Base-by-base conservation (phyloP, 176 grass and related monocot genomes). In the Elaeis guineensis region DNA sequence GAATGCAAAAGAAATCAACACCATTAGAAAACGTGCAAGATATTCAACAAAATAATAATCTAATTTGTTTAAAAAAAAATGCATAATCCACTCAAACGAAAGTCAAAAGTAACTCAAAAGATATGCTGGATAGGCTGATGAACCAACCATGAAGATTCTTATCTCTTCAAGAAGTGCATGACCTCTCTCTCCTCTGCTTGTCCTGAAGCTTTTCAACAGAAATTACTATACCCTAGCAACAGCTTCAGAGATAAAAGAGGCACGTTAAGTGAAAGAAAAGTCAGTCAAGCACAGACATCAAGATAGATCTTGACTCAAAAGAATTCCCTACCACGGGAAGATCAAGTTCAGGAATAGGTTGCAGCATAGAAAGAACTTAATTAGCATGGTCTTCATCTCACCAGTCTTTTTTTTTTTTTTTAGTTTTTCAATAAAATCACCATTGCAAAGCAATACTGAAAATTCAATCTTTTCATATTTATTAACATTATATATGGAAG, bases 161-260 rank as follows among this genome's bases (percentile, higher is more conserved):
- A 89, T 65, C 85, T 85, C 93, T 78, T 97, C 93, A 65, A 97
- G 84, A 89, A 97, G 84, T 3, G 81, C 74, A 76, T 88, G 72
- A 24, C 87, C 86, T 80, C n/a, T 77, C n/a, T 77, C 65, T 85
- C 93, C 70, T 92, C 93, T 53, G 93, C 93, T 85, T 97, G 84
- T 67, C 79, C 89, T 67, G 78, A 69, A 67, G 93, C 81, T 59
- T 91, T 74, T 97, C 93, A 7, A 83, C 79, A 68, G 93, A 97
- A 74, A 97, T 89, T 64, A 85, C 81, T 52, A 97, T 77, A 35
- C 83, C 93, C 93, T 60, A 97, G 63, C 69, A 85, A 80, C 78
- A 92, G 72, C 87, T 91, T 76, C 61, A 72, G 21, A 16, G 5
- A 35, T 8, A 35, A 35, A 77, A 77, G 72, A 55, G 22, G 74